phyloP scores from a whole-genome alignment of 768 basidiomycete genomes.

The Boletus reticulatus region DNA sequence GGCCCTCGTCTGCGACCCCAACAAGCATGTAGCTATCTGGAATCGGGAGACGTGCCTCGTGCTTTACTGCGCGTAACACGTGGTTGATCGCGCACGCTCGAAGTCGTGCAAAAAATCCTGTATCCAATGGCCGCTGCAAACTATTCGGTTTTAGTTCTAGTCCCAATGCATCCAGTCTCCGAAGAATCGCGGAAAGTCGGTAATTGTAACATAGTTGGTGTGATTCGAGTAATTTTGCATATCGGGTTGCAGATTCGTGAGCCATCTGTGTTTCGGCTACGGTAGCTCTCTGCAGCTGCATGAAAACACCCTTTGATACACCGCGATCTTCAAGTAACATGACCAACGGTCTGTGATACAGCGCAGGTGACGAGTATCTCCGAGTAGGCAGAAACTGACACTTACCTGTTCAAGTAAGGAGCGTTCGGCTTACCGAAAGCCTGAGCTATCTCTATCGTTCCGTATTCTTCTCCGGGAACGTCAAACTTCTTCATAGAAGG shows the following conservation, averaged over 20 bases:
- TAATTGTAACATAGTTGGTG: slow-evolving; percentile 49
- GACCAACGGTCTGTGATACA: slow-evolving; percentile 53
- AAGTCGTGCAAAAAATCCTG: slow-evolving; percentile 54
- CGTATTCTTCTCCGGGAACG: slow-evolving; percentile 42
- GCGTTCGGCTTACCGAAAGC: slow-evolving; percentile 57
- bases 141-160: slow-evolving; percentile 45
- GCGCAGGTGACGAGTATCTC: not conserved
- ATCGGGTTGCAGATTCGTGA: slow-evolving; percentile 51
- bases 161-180: slow-evolving; percentile 43
- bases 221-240: slow-evolving; percentile 45
- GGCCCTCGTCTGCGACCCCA: slow-evolving; percentile 82
- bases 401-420: slow-evolving; percentile 76
- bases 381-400: slow-evolving; percentile 22
- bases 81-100: slow-evolving; percentile 60
- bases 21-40: slow-evolving; percentile 68
- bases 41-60: slow-evolving; percentile 70
- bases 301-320: slow-evolving; percentile 54
- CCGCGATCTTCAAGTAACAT: slow-evolving; percentile 80
- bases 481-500: slow-evolving; percentile 77
- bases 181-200: slow-evolving; percentile 49
- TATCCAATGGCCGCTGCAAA: slow-evolving; percentile 41
- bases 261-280: slow-evolving; percentile 59
- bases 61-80: slow-evolving; percentile 71
- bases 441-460: slow-evolving; percentile 72
- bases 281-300: slow-evolving; percentile 58